Evolutionary conservation across 2,329 filamentous ascomycete genomes (phyloP), one percentile per base, ranked within the genome.

Genomic region (Fusarium tupiense): DNA sequence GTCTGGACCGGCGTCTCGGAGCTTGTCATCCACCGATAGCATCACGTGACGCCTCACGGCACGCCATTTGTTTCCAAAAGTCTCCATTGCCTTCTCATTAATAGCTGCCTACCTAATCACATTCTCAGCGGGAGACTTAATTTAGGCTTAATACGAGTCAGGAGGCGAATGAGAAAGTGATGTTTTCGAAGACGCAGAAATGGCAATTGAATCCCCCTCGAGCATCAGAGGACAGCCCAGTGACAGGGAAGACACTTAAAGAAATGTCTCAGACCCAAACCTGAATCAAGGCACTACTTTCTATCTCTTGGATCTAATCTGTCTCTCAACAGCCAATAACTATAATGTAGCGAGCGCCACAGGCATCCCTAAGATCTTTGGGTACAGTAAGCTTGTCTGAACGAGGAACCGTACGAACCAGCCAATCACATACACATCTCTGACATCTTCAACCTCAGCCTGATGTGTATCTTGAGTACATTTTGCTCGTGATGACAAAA

Each of bases 1-100:
- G 46, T 52, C n/a, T 24, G 41, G 58, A 33, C 68, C 72, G 72
- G 72, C 31, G 29, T 64, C 60, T 74, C 72, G 72, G 72, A 43
- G 68, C 57, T 65, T 69, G 60, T 24, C 72, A 62, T 69, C 20
- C 64, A 75, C 72, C 72, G 72, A 63, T 61, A 5, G 9, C n/a
- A n/a, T 74, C 72, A 74, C 72, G 72, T 74, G 72, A 74, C 8
- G 7, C 9, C 1, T 40, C 13, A 14, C 37, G 22, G 37, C 41
- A 61, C 57, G 31, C 52, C 41, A 52, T 57, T 41, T 46, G 24
- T 33, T 74, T 73, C 71, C 17, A 74, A 37, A 17, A 11, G 38
- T 37, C 35, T 74, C 71, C 60, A 72, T 74, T 8, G 6, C 29
- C 38, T 74, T 72, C 67, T 74, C 43, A 46, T 19, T 41, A 29